phyloP scores from a whole-genome alignment of 2,329 filamentous ascomycete genomes.

The Aspergillus texensis region DNA sequence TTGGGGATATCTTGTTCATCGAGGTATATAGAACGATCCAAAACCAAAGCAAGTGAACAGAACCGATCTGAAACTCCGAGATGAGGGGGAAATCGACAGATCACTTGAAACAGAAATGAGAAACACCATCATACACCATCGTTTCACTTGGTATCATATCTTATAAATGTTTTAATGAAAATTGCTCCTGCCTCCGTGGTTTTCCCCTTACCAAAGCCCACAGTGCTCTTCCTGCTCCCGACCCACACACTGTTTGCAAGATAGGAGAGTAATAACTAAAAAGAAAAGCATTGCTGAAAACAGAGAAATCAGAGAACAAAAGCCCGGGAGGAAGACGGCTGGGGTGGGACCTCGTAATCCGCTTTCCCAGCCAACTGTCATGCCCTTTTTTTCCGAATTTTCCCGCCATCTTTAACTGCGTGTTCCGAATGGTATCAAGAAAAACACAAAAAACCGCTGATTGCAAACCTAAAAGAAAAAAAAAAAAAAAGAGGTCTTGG shows the following conservation, averaged over 20 bases:
- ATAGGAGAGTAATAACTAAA: background rate
- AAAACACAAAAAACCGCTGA: slow-evolving; percentile 32
- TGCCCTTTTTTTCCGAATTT: slow-evolving; percentile 4
- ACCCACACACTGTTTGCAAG: background rate
- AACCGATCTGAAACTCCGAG: slow-evolving; percentile 19
- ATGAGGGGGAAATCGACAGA: slow-evolving; percentile 10
- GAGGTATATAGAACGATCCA: slow-evolving; percentile 24
- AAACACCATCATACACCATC: slow-evolving; percentile 26
- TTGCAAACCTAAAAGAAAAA: slow-evolving; percentile 26
- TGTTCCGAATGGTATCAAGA: slow-evolving; percentile 37
- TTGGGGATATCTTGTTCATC: slow-evolving; percentile 18
- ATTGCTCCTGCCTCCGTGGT: slow-evolving; percentile 10
- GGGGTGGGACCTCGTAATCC: background rate
- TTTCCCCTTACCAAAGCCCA: slow-evolving; percentile 11
- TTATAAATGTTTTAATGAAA: slow-evolving; percentile 21
- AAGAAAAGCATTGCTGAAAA: background rate
- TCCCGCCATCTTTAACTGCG: slow-evolving; percentile 12
- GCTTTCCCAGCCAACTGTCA: slow-evolving; percentile 7
- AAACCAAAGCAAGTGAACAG: slow-evolving; percentile 11
- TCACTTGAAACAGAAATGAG: slow-evolving; percentile 6
- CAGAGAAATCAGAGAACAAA: slow-evolving; percentile 13
- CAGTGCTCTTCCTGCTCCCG: background rate
- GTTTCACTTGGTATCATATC: slow-evolving; percentile 33
- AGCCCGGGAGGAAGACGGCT: slow-evolving; percentile 2
- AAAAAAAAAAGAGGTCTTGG: slow-evolving; percentile 40